Evolutionary conservation across 768 basidiomycete species (phyloP).

Genomic region (Russula foetens): DNA sequence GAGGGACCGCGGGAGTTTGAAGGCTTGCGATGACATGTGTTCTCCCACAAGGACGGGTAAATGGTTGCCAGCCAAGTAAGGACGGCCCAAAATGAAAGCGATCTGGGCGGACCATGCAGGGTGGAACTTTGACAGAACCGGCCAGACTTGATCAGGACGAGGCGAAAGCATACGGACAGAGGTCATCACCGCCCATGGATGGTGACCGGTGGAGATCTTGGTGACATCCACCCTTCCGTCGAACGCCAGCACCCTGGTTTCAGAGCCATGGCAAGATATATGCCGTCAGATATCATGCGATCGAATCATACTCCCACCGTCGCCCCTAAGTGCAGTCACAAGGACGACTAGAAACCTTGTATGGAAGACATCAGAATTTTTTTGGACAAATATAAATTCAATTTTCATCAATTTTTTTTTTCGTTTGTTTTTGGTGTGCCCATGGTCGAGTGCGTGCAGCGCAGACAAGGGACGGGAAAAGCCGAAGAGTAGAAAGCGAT

Average conservation of each 20-base stretch:
- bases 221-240: neutral
- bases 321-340: neutral
- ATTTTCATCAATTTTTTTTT: no score
- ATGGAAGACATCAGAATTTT: neutral
- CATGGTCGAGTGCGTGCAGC: no score
- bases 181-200: slow-evolving; percentile 15
- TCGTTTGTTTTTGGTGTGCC: no score
- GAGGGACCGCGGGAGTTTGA: neutral
- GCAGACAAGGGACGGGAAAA: no score
- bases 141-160: neutral
- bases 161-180: neutral
- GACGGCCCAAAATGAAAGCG: neutral
- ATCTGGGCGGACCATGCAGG: neutral
- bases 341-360: neutral
- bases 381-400: no score
- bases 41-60: neutral
- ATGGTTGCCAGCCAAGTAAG: neutral
- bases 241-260: neutral
- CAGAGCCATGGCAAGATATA: neutral
- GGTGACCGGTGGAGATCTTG: slow-evolving; percentile 1
- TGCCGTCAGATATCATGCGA: slow-evolving; percentile 6
- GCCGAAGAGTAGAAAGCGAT: neutral
- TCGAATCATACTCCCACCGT: neutral
- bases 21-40: neutral
- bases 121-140: neutral